Percentiles rank a stretch among this genome's conserved stretches.
Evolutionary conservation across 208 protist species (phyloP).

Genomic region (Trypanosomatidae sp.): DNA sequence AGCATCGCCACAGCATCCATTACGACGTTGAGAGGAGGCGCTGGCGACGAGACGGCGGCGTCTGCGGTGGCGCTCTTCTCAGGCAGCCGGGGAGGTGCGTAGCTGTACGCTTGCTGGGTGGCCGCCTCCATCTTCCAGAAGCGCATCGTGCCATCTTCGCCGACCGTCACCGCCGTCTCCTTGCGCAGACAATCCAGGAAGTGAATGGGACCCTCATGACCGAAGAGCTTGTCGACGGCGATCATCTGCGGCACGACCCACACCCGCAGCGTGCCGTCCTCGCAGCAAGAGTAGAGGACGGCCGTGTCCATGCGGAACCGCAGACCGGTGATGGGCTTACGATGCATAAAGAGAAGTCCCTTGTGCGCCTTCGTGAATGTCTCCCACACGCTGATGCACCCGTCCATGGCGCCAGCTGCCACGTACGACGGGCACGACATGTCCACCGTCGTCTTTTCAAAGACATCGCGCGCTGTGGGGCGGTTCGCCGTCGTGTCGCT

Average conservation of each 20-base stretch:
- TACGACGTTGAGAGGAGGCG: slow-evolving; percentile 29
- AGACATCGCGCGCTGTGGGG: slow-evolving; percentile 62
- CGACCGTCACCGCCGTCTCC: slow-evolving; percentile 78
- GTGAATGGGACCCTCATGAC: slow-evolving; percentile 71
- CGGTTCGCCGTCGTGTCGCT: slow-evolving; percentile 73
- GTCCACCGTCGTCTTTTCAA: slow-evolving; percentile 84
- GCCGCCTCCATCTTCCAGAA: slow-evolving; percentile 89
- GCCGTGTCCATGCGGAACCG: slow-evolving; percentile 67
- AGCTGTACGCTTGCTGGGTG: slow-evolving; percentile 77
- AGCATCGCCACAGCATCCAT: slow-evolving; percentile 85
- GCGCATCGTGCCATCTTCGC: slow-evolving; percentile 87
- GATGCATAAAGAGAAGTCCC: slow-evolving; percentile 85
- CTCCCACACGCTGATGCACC: slow-evolving; percentile 84
- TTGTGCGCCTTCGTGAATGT: slow-evolving; percentile 59
- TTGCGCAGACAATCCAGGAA: slow-evolving; percentile 60
- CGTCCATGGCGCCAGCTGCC: slow-evolving; percentile 74
- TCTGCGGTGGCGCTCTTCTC: neutral
- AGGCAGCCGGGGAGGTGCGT: slow-evolving; percentile 19
- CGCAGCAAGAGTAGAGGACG: slow-evolving; percentile 71
- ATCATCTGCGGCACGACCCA: slow-evolving; percentile 89
- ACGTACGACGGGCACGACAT: slow-evolving; percentile 78
- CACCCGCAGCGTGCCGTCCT: slow-evolving; percentile 85
- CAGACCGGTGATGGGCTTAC: slow-evolving; percentile 81
- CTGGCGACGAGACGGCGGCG: neutral
- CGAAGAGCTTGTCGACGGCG: slow-evolving; percentile 85